A percentile compares a stretch with the other conserved stretches of the same genome.
phyloP scores from a whole-genome alignment of 495 filamentous ascomycete genomes.

The Amorphotheca resinae region DNA sequence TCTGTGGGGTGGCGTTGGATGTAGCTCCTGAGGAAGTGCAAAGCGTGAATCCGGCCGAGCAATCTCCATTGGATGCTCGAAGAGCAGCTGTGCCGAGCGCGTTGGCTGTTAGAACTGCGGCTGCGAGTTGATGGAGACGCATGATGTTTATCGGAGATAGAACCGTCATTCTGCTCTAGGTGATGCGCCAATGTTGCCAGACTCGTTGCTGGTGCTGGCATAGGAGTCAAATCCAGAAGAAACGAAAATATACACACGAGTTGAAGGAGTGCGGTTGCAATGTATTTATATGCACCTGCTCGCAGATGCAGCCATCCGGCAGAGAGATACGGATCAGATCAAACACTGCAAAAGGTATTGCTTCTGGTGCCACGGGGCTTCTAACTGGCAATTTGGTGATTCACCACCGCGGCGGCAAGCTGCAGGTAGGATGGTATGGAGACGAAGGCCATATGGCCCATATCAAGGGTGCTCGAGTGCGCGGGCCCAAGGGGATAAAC shows the following conservation, averaged over 20 bases:
- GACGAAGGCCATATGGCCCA: too few relatives aligned
- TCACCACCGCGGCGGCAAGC: not conserved
- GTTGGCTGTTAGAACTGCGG: not conserved
- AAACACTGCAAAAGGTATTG: not conserved
- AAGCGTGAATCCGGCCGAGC: constrained; percentile 8
- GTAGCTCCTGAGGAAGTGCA: constrained; percentile 13
- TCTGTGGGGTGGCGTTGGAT: constrained; percentile 12
- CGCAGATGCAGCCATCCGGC: not conserved
- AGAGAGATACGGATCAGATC: not conserved
- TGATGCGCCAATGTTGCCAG: too few relatives aligned
- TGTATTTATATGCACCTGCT: too few relatives aligned
- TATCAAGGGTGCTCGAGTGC: too few relatives aligned
- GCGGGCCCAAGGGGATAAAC: too few relatives aligned
- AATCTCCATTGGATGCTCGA: constrained; percentile 1
- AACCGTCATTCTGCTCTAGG: too few relatives aligned
- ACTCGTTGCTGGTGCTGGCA: too few relatives aligned
- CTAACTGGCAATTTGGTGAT: not conserved
- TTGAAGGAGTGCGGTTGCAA: too few relatives aligned
- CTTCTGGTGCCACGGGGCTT: not conserved
- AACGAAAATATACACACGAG: too few relatives aligned
- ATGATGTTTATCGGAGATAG: constrained; percentile 1
- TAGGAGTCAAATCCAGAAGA: too few relatives aligned
- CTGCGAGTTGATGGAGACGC: not conserved
- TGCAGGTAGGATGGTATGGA: not conserved
- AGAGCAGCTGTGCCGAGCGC: not conserved